Conservation (phyloP, 2,329 filamentous ascomycete species). For the Aspergillus latus region DNA sequence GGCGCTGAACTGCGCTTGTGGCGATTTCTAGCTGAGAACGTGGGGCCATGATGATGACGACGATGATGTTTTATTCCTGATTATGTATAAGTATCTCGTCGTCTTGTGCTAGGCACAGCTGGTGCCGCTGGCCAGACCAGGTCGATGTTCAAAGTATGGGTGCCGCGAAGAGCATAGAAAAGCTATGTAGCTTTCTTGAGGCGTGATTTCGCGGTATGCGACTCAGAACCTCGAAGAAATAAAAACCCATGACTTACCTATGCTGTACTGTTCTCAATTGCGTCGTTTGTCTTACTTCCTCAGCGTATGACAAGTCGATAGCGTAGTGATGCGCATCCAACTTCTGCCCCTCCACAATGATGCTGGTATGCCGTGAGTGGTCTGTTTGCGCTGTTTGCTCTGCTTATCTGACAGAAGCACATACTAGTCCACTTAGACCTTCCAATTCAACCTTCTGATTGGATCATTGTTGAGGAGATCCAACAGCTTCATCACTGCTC, state of each 20-base stretch:
- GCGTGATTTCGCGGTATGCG: neutral
- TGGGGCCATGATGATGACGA: slow-evolving; percentile 64
- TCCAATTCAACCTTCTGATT: neutral
- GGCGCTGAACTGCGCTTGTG: slow-evolving; percentile 73
- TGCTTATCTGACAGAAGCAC: neutral
- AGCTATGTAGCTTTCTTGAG: neutral
- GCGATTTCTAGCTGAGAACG: slow-evolving; percentile 80
- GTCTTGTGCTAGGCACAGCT: neutral
- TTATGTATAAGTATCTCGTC: neutral
- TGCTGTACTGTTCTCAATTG: neutral
- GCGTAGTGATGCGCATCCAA: slow-evolving; percentile 1
- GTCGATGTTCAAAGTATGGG: neutral
- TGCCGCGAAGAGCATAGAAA: neutral
- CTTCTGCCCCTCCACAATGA: slow-evolving; percentile 18
- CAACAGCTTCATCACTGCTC: neutral
- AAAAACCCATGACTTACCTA: neutral
- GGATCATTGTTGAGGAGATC: neutral
- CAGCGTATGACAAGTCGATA: neutral
- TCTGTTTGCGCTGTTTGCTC: slow-evolving; percentile 28
- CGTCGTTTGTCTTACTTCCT: neutral
- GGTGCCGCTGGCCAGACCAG: neutral
- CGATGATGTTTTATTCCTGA: neutral
- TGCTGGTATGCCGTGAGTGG: slow-evolving; percentile 19
- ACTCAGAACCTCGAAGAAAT: neutral
- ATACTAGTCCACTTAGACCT: slow-evolving; percentile 16